phyloP scores from a whole-genome alignment of 495 filamentous ascomycete genomes.

The Aspergillus funiculosus region DNA sequence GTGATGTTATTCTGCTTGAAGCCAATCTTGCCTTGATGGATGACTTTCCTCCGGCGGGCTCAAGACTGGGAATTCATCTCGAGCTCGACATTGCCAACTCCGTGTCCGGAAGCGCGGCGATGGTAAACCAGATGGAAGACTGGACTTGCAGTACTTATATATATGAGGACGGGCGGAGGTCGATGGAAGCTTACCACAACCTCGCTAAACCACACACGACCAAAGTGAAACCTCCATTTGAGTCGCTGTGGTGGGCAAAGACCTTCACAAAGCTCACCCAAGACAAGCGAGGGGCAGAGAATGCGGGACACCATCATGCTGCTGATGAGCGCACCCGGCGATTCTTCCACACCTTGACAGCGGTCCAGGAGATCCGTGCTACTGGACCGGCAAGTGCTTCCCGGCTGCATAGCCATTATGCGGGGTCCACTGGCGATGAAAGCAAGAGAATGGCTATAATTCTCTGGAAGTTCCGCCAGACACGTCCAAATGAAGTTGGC shows the following conservation, averaged over 20 bases:
- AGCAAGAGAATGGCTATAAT: conserved; percentile 46
- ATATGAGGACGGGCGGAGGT: conserved; percentile 37
- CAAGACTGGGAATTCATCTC: conserved; percentile 40
- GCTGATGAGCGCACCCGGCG: conserved; percentile 36
- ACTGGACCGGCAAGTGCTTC: conserved; percentile 25
- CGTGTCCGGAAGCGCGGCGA: conserved; percentile 30
- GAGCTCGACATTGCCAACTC: conserved; percentile 40
- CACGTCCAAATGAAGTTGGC: conserved; percentile 38
- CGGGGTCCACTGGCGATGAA: conserved; percentile 26
- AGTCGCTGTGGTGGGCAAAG: conserved; percentile 46
- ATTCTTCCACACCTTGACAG: conserved; percentile 40
- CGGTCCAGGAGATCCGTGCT: conserved; percentile 48
- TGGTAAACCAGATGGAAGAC: conserved; percentile 40
- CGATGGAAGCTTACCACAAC: conserved; percentile 31
- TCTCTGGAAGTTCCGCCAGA: conserved; percentile 50
- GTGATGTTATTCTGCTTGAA: conserved; percentile 47
- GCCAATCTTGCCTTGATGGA: conserved; percentile 43
- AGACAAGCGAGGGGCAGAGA: conserved; percentile 34
- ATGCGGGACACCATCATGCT: conserved; percentile 31
- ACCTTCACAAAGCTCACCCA: conserved; percentile 41
- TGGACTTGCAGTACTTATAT: conserved; percentile 46
- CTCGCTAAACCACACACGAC: conserved; percentile 35
- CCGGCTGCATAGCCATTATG: conserved; percentile 29
- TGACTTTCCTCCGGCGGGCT: conserved; percentile 38
- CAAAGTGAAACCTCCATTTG: conserved; percentile 43